Percentiles rank a stretch among this genome's conserved stretches.
Evolutionary conservation across 1,284 basidiomycete genomes (phyloP).

Genomic region (Cutaneotrichosporon sp.): DNA sequence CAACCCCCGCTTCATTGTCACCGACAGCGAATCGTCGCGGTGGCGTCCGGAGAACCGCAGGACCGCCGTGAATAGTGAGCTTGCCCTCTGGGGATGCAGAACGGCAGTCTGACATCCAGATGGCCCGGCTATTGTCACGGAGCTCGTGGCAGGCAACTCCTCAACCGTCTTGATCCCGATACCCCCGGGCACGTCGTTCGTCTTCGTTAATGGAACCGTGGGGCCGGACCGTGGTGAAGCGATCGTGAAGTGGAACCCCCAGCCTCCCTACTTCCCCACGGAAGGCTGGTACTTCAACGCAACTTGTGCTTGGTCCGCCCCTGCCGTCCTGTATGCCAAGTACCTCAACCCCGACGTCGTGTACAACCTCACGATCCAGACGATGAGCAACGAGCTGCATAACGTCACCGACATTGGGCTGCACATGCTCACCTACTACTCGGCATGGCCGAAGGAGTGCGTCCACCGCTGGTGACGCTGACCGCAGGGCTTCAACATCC

Average conservation of each 20-base stretch:
- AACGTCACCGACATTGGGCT: background rate
- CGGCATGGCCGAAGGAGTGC: background rate
- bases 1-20: background rate
- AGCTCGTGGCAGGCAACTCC: background rate
- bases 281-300: background rate
- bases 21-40: background rate
- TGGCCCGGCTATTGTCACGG: background rate
- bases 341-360: background rate
- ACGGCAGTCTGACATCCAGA: background rate
- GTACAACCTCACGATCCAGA: slow-evolving; percentile 1
- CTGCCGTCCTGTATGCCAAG: background rate
- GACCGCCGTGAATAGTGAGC: background rate
- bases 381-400: background rate
- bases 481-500: background rate
- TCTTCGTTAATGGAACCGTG: background rate
- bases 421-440: background rate
- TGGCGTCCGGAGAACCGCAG: background rate
- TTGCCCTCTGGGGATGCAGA: background rate
- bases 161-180: background rate
- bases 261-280: background rate
- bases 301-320: background rate
- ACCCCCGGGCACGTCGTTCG: background rate
- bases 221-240: background rate
- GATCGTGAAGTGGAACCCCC: background rate
- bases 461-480: background rate